phyloP scores from a whole-genome alignment of 2,329 filamentous ascomycete species.

The Blastomyces emzantsi region DNA sequence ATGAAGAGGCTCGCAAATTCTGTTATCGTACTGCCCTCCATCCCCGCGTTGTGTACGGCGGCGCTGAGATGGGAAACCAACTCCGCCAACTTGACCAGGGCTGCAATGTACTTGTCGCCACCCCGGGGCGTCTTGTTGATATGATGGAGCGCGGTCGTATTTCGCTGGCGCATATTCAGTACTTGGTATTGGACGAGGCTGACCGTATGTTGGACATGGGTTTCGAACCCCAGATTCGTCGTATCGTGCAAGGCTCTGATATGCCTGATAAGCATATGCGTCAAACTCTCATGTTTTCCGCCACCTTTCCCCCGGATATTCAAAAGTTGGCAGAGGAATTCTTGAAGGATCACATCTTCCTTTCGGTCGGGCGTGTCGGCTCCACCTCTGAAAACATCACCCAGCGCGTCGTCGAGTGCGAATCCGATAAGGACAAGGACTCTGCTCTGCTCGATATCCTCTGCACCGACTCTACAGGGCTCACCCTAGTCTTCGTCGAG shows the following conservation, averaged over 20 bases:
- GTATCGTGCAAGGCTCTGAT: conserved; percentile 96
- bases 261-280: conserved; percentile 78
- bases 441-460: conserved; percentile 96
- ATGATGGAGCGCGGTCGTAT: conserved; percentile 98
- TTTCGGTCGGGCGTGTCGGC: conserved; percentile 96
- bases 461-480: conserved; percentile 75
- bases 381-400: conserved; percentile 99
- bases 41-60: conserved; percentile 96
- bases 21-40: conserved; percentile 98
- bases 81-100: conserved; percentile 96
- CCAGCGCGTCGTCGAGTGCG: conserved; percentile 95
- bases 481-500: conserved; percentile 97
- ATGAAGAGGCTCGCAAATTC: conserved; percentile 95
- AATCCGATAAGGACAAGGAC: conserved; percentile 95
- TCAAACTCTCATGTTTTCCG: conserved; percentile 99
- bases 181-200: conserved; percentile 95
- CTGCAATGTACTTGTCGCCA: conserved; percentile 94
- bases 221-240: conserved; percentile 99
- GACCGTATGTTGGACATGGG: conserved; percentile 99
- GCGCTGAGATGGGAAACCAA: conserved; percentile 97
- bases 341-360: conserved; percentile 98
- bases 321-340: conserved; percentile 99
- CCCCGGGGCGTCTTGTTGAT: conserved; percentile 93
- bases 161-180: conserved; percentile 97
- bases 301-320: conserved; percentile 97